A percentile compares a stretch with the other conserved stretches of the same genome.
Evolutionary conservation across 352 stramenopile species (phyloP).

Genomic region (Blastocystis sp.): DNA sequence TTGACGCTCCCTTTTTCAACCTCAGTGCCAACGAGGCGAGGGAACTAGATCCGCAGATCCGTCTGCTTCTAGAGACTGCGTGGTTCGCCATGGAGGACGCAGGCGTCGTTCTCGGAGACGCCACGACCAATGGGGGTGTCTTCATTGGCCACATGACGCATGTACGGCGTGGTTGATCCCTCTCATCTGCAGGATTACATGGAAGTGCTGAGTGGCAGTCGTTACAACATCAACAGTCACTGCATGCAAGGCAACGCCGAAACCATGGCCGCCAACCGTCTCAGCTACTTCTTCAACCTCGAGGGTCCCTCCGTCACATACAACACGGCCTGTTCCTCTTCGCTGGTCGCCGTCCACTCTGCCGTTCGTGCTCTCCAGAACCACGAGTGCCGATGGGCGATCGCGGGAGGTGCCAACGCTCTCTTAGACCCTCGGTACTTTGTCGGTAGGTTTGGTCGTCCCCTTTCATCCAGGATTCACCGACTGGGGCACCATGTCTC

Average conservation of each 20-base stretch:
- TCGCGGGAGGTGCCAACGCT: constrained; percentile 49
- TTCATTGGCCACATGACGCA: constrained; percentile 57
- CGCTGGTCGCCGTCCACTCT: constrained; percentile 34
- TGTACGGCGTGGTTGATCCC: neutral
- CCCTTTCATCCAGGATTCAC: constrained; percentile 3
- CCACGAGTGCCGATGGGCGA: constrained; percentile 34
- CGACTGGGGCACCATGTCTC: constrained; percentile 55
- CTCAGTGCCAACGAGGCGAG: constrained; percentile 51
- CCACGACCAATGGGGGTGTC: neutral
- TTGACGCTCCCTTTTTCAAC: constrained; percentile 57
- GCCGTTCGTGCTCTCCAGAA: constrained; percentile 38
- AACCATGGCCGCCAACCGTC: constrained; percentile 51
- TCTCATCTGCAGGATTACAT: constrained; percentile 50
- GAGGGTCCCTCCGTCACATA: constrained; percentile 31
- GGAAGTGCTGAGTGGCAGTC: constrained; percentile 41
- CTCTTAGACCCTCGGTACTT: constrained; percentile 57
- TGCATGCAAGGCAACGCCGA: constrained; percentile 54
- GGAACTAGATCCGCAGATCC: constrained; percentile 56
- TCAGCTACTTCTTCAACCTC: constrained; percentile 54
- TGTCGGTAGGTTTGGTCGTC: neutral
- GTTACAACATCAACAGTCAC: constrained; percentile 52
- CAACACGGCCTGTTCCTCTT: constrained; percentile 55
- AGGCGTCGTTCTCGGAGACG: neutral
- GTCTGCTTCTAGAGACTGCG: constrained; percentile 46
- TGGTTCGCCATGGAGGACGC: constrained; percentile 54